phyloP scores from a whole-genome alignment of 2,329 filamentous ascomycete species.

The Trichoderma sp. region DNA sequence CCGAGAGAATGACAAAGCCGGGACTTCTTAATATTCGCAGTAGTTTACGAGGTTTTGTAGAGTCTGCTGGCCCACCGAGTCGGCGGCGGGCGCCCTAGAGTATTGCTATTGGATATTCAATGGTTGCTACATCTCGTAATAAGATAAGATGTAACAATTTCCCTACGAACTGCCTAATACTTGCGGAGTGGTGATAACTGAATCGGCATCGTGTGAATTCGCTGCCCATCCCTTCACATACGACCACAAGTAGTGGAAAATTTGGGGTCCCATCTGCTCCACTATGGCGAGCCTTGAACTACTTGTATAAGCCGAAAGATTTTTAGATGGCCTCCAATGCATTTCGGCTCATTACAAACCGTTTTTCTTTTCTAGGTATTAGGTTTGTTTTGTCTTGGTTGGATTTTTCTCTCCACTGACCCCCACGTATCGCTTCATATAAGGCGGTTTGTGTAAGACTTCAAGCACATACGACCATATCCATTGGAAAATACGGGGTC shows the following conservation, averaged over 20 bases:
- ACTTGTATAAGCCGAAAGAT: neutral
- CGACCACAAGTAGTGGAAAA: neutral
- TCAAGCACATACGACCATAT: constrained; percentile 11
- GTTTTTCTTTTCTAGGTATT: neutral
- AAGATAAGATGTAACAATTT: neutral
- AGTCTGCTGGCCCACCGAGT: too few relatives aligned
- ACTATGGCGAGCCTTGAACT: neutral
- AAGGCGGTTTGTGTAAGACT: neutral
- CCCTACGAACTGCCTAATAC: neutral
- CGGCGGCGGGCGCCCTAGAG: too few relatives aligned
- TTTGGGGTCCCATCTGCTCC: neutral
- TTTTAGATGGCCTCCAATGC: neutral
- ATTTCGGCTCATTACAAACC: neutral
- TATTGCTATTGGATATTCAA: too few relatives aligned
- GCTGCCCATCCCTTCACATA: neutral
- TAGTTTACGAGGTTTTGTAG: too few relatives aligned
- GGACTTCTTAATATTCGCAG: too few relatives aligned
- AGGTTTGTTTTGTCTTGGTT: neutral
- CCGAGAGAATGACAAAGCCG: neutral
- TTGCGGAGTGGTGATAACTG: neutral
- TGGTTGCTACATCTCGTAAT: neutral
- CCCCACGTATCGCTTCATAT: neutral
- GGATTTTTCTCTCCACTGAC: neutral
- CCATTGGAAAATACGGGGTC: constrained; percentile 4
- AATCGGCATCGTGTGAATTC: neutral